Percentiles rank a stretch among this genome's conserved stretches.
Evolutionary conservation across 2,329 filamentous ascomycete species (phyloP).

Genomic region (Diaporthe ilicicola): DNA sequence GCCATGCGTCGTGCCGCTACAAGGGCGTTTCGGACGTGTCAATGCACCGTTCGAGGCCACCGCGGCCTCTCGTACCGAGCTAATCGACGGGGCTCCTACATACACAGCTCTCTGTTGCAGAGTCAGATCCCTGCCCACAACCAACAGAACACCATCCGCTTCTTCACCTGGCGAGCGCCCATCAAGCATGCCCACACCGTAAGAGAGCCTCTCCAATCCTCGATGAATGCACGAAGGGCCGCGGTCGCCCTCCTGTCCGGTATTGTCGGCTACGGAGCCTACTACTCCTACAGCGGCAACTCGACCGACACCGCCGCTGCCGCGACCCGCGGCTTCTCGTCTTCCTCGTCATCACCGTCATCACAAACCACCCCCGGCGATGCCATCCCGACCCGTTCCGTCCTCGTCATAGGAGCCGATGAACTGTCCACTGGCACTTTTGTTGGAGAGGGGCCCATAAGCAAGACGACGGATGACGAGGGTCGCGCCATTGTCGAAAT

Average conservation of each 20-base stretch:
- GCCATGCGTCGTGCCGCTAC: constrained; percentile 79
- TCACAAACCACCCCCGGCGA: constrained; percentile 47
- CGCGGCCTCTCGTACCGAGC: constrained; percentile 51
- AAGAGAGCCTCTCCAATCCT: constrained; percentile 65
- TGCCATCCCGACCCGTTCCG: constrained; percentile 65
- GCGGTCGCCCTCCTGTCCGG: constrained; percentile 73
- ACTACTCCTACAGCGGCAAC: constrained; percentile 72
- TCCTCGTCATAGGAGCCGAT: constrained; percentile 89
- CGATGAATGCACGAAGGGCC: constrained; percentile 79
- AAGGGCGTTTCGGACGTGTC: constrained; percentile 73
- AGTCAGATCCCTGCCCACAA: constrained; percentile 35
- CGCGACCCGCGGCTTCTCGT: constrained; percentile 50
- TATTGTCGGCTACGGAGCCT: constrained; percentile 79
- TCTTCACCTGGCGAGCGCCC: constrained; percentile 41
- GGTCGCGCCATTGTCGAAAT: constrained; percentile 92
- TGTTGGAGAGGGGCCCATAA: constrained; percentile 84
- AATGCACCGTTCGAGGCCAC: constrained; percentile 67
- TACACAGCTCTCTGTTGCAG: constrained; percentile 34
- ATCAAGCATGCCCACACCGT: constrained; percentile 46
- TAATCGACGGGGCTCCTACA: constrained; percentile 52
- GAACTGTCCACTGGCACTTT: constrained; percentile 90
- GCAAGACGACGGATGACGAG: constrained; percentile 86
- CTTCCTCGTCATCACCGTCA: constrained; percentile 45
- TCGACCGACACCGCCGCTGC: constrained; percentile 46
- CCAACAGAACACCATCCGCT: constrained; percentile 33